These are phyloP conservation scores for Ogataea methanolica DNA, from an alignment of 805 yeast genomes.

Conservation along the genomic window DNA sequence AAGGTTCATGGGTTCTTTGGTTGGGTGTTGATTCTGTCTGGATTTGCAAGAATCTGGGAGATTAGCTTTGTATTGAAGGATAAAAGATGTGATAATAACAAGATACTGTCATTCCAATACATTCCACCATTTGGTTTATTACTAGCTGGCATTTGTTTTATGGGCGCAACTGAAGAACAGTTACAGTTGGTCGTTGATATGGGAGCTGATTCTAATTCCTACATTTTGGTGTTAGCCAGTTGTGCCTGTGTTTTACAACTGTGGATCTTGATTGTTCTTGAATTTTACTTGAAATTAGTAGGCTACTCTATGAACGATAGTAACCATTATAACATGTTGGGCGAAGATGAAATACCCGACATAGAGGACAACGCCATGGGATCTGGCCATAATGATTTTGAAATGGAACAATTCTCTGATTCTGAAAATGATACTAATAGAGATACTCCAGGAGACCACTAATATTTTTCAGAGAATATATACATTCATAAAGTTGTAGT, in stretches of 20 bases:
- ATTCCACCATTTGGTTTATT: constrained; percentile 79
- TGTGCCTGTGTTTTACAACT: constrained; percentile 70
- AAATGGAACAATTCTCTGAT: constrained; percentile 26
- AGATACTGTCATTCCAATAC: constrained; percentile 71
- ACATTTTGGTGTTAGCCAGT: constrained; percentile 63
- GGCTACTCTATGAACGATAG: constrained; percentile 21
- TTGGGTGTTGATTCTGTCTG: constrained; percentile 71
- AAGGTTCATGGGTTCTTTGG: constrained; percentile 89
- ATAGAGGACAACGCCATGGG: constrained; percentile 5
- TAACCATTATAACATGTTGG: constrained; percentile 10
- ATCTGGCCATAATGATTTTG: constrained; percentile 14
- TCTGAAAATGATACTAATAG: constrained; percentile 14
- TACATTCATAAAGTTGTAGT: not conserved
- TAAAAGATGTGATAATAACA: constrained; percentile 37
- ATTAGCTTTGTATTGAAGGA: constrained; percentile 74
- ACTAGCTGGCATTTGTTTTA: constrained; percentile 75
- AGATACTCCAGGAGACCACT: constrained; percentile 13
- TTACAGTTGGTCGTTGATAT: constrained; percentile 61
- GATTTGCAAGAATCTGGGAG: constrained; percentile 70
- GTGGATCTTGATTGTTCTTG: constrained; percentile 58
- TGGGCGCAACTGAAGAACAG: constrained; percentile 94
- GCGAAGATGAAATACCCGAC: not conserved
- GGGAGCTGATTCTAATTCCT: constrained; percentile 83
- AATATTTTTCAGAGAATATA: not conserved
- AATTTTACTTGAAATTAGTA: constrained; percentile 48